A percentile compares a stretch with the other conserved stretches of the same genome.
phyloP scores from a whole-genome alignment of 352 stramenopile species.

The Globisporangium heterothallicum region DNA sequence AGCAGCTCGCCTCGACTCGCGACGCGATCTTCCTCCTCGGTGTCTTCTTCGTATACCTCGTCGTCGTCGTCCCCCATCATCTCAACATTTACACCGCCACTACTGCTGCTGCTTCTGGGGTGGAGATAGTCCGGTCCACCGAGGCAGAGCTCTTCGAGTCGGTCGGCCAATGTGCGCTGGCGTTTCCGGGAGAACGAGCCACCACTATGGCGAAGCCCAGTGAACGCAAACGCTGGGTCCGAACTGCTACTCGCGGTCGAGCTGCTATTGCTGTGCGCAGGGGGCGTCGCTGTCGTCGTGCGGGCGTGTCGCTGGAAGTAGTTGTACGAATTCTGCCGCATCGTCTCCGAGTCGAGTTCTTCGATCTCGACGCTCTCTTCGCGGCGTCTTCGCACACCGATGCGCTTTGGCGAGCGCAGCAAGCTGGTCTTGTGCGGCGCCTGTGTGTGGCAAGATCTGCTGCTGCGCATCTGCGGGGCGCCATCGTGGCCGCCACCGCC shows the following conservation, averaged over 20 bases:
- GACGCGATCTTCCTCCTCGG: conserved; percentile 5
- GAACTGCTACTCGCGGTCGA: background rate
- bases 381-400: conserved; percentile 45
- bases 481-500: background rate
- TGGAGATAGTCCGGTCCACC: conserved; percentile 6
- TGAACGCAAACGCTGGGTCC: conserved; percentile 7
- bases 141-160: conserved; percentile 50
- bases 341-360: conserved; percentile 59
- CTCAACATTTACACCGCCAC: conserved; percentile 20
- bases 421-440: background rate
- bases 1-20: conserved; percentile 16
- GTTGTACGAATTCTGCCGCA: conserved; percentile 68
- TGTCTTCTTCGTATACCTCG: conserved; percentile 6
- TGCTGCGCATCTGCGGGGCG: background rate
- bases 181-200: conserved; percentile 33
- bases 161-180: conserved; percentile 58
- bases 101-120: conserved; percentile 7
- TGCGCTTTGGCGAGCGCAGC: background rate
- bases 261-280: conserved; percentile 8
- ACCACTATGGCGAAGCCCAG: conserved; percentile 21
- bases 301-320: conserved; percentile 47
- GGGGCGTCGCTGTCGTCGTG: conserved; percentile 4
- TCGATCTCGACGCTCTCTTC: conserved; percentile 50
- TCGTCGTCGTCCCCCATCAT: conserved; percentile 14
- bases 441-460: background rate